A percentile compares a stretch with the other conserved stretches of the same genome.
phyloP scores from a whole-genome alignment of 768 basidiomycete genomes.

The Leccinum broughii region DNA sequence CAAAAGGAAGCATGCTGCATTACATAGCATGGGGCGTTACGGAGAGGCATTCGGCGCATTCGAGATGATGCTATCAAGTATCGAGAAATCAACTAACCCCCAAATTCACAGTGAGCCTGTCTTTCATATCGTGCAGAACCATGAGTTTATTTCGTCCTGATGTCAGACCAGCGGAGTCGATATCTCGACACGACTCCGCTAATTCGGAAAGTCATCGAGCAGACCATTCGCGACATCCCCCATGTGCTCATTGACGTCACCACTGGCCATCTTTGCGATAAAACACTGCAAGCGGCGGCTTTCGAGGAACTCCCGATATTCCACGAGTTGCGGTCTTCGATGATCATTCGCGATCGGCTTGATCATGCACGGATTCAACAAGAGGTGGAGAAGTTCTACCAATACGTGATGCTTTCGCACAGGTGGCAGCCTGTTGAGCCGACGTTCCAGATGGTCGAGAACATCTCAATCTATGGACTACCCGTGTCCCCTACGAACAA shows the following conservation, averaged over 20 bases:
- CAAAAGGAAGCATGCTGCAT: background rate
- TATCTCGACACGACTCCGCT: background rate
- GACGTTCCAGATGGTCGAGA: background rate
- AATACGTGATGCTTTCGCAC: background rate
- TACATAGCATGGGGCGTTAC: background rate
- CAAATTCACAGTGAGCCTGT: background rate
- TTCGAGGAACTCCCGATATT: background rate
- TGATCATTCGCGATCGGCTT: background rate
- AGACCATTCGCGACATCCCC: background rate
- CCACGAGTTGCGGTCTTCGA: background rate
- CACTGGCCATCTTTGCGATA: background rate
- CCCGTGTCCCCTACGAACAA: background rate
- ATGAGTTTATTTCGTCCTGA: background rate
- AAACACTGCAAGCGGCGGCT: background rate
- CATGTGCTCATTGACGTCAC: background rate
- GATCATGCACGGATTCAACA: background rate
- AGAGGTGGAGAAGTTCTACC: background rate
- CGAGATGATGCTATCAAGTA: background rate
- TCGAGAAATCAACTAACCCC: background rate
- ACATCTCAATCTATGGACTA: background rate
- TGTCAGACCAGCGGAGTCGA: background rate
- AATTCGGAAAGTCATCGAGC: background rate
- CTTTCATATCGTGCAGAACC: background rate
- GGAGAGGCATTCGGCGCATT: background rate
- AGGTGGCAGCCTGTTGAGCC: background rate